These are phyloP conservation scores for Lachancea quebecensis DNA, from an alignment of 805 yeast species.

Conservation along the genomic window DNA sequence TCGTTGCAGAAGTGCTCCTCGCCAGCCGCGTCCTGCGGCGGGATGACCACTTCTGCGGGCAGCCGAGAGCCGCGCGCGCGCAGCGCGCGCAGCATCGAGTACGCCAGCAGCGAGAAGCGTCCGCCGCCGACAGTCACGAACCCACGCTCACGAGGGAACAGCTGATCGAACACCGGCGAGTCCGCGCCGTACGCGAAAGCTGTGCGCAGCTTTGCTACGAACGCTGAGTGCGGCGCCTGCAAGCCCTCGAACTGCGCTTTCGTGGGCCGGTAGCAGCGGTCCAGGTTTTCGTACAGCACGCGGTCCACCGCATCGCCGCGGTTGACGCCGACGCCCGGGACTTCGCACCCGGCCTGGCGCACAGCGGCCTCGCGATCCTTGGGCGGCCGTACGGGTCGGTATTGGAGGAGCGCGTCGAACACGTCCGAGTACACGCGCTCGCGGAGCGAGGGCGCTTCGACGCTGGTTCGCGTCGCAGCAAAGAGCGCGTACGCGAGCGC, in stretches of 20 bases:
- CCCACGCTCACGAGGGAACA: slow-evolving; percentile 40
- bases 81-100: slow-evolving; percentile 46
- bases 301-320: slow-evolving; percentile 2
- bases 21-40: slow-evolving; percentile 52
- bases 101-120: slow-evolving; percentile 54
- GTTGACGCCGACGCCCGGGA: slow-evolving; percentile 7
- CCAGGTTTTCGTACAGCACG: slow-evolving; percentile 13
- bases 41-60: slow-evolving; percentile 80
- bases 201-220: background rate
- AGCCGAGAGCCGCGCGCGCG: slow-evolving; percentile 59
- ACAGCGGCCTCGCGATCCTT: slow-evolving; percentile 1
- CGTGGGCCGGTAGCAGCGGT: slow-evolving; percentile 14
- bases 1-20: slow-evolving; percentile 64
- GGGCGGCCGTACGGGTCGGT: slow-evolving; percentile 3
- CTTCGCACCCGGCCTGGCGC: slow-evolving; percentile 6
- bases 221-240: slow-evolving; percentile 5
- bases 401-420: background rate
- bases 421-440: slow-evolving; percentile 3
- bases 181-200: slow-evolving; percentile 2
- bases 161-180: slow-evolving; percentile 2
- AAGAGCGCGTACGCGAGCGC: background rate
- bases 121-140: slow-evolving; percentile 75
- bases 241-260: slow-evolving; percentile 9
- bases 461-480: background rate
- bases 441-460: background rate